phyloP scores from a whole-genome alignment of 2,329 filamentous ascomycete species.

The Talaromyces sp. region DNA sequence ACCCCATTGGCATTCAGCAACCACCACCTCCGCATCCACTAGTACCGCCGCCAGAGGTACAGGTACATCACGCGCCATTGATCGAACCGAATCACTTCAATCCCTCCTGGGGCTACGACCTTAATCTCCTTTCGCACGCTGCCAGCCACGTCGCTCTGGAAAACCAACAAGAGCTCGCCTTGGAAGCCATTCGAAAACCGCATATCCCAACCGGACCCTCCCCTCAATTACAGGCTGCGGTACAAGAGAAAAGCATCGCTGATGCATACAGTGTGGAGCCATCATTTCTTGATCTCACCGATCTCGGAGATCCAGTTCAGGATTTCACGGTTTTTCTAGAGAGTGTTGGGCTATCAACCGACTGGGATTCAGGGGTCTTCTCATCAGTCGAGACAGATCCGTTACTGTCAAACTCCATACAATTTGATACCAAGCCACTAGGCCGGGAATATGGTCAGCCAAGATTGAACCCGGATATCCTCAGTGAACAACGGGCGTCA shows the following conservation, averaged over 20 bases:
- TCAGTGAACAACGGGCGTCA: slow-evolving; percentile 35
- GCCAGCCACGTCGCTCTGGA: slow-evolving; percentile 49
- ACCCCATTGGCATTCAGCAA: slow-evolving; percentile 25
- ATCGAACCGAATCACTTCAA: slow-evolving; percentile 47
- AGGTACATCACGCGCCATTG: slow-evolving; percentile 37
- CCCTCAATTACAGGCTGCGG: slow-evolving; percentile 34
- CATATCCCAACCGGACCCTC: slow-evolving; percentile 31
- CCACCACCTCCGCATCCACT: slow-evolving; percentile 19
- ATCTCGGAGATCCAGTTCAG: slow-evolving; percentile 48
- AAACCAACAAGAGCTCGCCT: slow-evolving; percentile 39
- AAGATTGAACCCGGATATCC: slow-evolving; percentile 39
- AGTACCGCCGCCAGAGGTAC: slow-evolving; percentile 34
- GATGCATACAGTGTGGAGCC: slow-evolving; percentile 44
- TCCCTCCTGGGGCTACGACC: slow-evolving; percentile 50
- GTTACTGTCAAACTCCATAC: slow-evolving; percentile 35
- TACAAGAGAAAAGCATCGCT: slow-evolving; percentile 37
- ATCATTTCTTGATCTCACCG: slow-evolving; percentile 45
- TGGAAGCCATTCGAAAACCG: slow-evolving; percentile 38
- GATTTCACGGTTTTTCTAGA: slow-evolving; percentile 49
- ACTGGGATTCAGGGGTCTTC: slow-evolving; percentile 49
- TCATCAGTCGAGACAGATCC: slow-evolving; percentile 39
- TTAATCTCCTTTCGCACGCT: slow-evolving; percentile 48
- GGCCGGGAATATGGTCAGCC: slow-evolving; percentile 29
- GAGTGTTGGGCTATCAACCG: slow-evolving; percentile 48
- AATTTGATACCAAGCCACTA: slow-evolving; percentile 35